phyloP scores from a whole-genome alignment of 176 grass and related monocot genomes.

The Aegilops tauschii region DNA sequence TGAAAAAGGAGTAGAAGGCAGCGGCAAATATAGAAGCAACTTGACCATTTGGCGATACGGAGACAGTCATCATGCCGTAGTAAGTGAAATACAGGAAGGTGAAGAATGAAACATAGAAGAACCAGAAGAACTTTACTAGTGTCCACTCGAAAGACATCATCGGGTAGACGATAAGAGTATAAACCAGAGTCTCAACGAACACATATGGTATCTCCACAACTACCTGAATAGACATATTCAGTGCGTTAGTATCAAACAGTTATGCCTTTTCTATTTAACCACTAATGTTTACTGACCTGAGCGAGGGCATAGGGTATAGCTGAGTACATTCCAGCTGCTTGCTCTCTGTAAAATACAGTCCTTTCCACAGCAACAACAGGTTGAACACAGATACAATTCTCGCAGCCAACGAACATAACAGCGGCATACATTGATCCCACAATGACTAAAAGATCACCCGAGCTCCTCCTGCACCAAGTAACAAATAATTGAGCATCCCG shows the following conservation, averaged over 20 bases:
- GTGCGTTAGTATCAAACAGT: neutral
- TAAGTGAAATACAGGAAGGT: constrained; percentile 76
- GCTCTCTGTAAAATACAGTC: constrained; percentile 72
- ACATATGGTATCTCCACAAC: constrained; percentile 80
- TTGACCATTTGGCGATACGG: constrained; percentile 53
- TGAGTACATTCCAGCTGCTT: constrained; percentile 74
- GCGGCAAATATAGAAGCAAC: constrained; percentile 65
- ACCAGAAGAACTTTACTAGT: constrained; percentile 71
- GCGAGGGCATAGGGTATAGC: constrained; percentile 75
- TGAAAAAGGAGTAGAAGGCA: constrained; percentile 59
- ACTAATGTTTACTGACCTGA: constrained; percentile 49
- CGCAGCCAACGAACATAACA: constrained; percentile 57
- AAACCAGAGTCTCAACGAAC: constrained; percentile 47
- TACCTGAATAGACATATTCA: constrained; percentile 41
- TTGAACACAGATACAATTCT: constrained; percentile 64
- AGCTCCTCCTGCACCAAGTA: constrained; percentile 42
- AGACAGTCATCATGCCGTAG: constrained; percentile 72
- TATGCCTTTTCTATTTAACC: constrained; percentile 1
- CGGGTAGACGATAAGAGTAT: constrained; percentile 51
- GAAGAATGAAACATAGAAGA: constrained; percentile 66
- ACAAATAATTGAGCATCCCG: constrained; percentile 19
- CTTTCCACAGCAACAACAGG: constrained; percentile 65
- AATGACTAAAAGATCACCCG: constrained; percentile 47
- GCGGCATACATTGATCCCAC: constrained; percentile 77
- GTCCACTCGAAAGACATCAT: constrained; percentile 74